A percentile compares a stretch with the other conserved stretches of the same genome.
These are phyloP conservation scores for Phytomonas sp. DNA, from an alignment of 208 protist species.

Conservation along the genomic window DNA sequence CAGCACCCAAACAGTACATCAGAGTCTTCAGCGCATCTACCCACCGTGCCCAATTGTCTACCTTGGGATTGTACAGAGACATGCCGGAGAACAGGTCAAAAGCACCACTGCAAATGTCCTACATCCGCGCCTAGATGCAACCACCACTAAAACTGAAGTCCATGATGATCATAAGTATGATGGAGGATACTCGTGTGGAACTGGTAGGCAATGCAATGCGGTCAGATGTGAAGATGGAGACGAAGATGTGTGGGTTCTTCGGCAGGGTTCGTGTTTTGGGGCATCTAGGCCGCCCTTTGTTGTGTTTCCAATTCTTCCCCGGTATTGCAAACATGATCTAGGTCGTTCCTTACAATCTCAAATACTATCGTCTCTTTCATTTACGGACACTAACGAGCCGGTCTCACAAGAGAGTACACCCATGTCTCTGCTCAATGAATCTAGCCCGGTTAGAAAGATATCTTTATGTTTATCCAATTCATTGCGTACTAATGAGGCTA, in stretches of 20 bases:
- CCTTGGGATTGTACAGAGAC: not conserved
- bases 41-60: not conserved
- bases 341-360: not conserved
- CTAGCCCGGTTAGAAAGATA: not conserved
- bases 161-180: not conserved
- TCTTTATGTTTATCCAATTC: not conserved
- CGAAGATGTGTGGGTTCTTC: not conserved
- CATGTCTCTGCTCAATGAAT: not conserved
- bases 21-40: not conserved
- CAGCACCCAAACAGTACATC: not conserved
- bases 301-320: not conserved
- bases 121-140: not conserved
- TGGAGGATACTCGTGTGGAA: not conserved
- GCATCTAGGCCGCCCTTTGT: not conserved
- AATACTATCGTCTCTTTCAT: not conserved
- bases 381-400: not conserved
- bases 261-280: not conserved
- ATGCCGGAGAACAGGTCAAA: not conserved
- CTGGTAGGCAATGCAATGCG: not conserved
- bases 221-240: not conserved
- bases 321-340: not conserved
- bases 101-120: not conserved
- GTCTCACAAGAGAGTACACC: not conserved
- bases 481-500: not conserved
- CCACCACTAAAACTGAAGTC: not conserved